A percentile compares a stretch with the other conserved stretches of the same genome.
These are phyloP conservation scores for Aspergillus affinis DNA, from an alignment of 495 filamentous ascomycete species.

Conservation along the genomic window DNA sequence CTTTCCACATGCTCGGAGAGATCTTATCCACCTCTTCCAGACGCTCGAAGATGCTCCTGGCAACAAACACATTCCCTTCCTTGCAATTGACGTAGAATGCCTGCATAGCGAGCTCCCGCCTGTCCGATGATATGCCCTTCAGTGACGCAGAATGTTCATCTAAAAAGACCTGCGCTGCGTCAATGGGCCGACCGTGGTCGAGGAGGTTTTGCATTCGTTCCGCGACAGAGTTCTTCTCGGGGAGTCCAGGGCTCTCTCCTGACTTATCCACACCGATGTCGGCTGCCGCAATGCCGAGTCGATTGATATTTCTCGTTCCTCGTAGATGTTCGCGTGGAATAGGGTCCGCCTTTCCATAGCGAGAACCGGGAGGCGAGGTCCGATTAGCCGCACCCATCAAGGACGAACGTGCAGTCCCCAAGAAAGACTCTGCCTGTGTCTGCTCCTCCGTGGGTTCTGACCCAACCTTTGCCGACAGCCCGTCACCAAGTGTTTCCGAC, in stretches of 20 bases:
- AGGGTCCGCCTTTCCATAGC: not conserved
- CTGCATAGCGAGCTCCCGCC: constrained; percentile 31
- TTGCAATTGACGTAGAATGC: constrained; percentile 41
- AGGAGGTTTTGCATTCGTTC: constrained; percentile 21
- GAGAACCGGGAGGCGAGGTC: not conserved
- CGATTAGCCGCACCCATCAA: not conserved
- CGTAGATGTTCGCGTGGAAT: not conserved
- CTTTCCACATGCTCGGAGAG: constrained; percentile 39
- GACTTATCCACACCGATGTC: not conserved
- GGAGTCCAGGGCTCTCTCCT: not conserved
- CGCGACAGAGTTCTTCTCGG: not conserved
- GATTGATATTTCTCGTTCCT: not conserved
- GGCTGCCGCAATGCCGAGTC: not conserved
- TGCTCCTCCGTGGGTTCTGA: not conserved
- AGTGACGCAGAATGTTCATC: constrained; percentile 21
- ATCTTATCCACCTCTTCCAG: constrained; percentile 36
- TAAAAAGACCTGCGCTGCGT: constrained; percentile 43
- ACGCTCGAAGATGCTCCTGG: constrained; percentile 38
- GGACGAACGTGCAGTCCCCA: not conserved
- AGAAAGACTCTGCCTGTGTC: not conserved
- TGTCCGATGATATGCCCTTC: constrained; percentile 28
- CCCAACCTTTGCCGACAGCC: not conserved
- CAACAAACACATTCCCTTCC: constrained; percentile 41
- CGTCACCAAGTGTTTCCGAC: not conserved
- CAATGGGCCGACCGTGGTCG: constrained; percentile 27